Base-by-base conservation (phyloP, 805 yeast genomes). In the Starmerella scarabaei region DNA sequence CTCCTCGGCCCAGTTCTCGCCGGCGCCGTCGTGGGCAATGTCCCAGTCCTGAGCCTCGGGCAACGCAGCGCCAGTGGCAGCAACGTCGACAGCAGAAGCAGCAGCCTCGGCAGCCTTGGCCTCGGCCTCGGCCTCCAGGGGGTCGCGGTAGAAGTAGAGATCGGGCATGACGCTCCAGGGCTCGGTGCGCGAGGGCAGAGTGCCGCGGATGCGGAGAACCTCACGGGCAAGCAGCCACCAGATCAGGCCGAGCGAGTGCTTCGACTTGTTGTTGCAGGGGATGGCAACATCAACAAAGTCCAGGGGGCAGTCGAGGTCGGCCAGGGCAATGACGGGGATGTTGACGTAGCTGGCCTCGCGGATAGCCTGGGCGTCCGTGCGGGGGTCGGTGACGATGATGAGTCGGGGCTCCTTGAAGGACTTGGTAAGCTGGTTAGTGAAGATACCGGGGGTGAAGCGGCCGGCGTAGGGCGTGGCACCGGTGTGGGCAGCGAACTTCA, bases 391-490 rank as follows among this genome's bases (percentile, higher is more conserved):
- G 65, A 91, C 98, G 61, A 91, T 75, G 68, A 91, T 85, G 67
- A 91, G 80, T 76, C 99, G 84, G 78, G 99, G 99, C 77, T 91
- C 99, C 76, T 88, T 91, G 95, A 91, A 91, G 60, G 96, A 84
- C 74, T 96, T 88, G 72, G 98, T 91, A 77, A 88, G 91, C 77
- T 91, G 91, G 77, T 91, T 91, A 68, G 99, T 91, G 91, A 91
- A 91, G 75, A 81, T 79, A 83, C 99, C 99, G 73, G 99, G 99
- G 62, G 98, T 91, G 82, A 91, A 91, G 77, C 99, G 85, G 73
- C 99, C 99, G 61, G 98, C 99, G 73, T 91, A 88, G 67, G 99
- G 86, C 59, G 97, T 88, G 59, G 98, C 95, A 71, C 97, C 97
- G 61, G 97, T 86, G 86, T 91, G 97, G 61, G 95, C 83, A 66